Evolutionary conservation across 2,329 filamentous ascomycete genomes (phyloP).

Genomic region (Fusarium keratoplasticum): DNA sequence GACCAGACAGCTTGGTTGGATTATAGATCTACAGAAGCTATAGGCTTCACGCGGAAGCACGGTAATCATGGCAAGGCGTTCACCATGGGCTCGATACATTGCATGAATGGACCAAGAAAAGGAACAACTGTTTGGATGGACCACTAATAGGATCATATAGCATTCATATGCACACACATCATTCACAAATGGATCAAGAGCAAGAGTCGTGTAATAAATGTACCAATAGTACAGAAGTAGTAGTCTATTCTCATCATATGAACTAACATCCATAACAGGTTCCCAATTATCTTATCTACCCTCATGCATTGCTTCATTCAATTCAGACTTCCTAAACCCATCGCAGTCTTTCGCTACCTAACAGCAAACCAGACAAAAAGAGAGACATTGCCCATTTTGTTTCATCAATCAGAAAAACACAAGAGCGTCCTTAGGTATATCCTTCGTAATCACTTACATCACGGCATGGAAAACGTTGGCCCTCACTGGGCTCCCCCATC

Average conservation of each 20-base stretch:
- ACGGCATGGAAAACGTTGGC: conserved; percentile 35
- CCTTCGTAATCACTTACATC: conserved; percentile 44
- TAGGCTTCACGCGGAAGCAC: not conserved
- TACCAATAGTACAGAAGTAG: conserved; percentile 20
- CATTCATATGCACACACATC: not conserved
- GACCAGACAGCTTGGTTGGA: not conserved
- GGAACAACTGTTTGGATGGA: not conserved
- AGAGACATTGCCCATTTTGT: conserved; percentile 31
- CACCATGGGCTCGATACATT: not conserved
- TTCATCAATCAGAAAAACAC: conserved; percentile 27
- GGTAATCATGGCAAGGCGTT: conserved; percentile 9
- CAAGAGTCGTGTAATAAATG: conserved; percentile 1
- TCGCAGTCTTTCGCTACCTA: conserved; percentile 33
- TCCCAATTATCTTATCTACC: conserved; percentile 34
- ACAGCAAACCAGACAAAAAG: conserved; percentile 20
- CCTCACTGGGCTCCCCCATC: conserved; percentile 6
- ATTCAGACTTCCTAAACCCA: conserved; percentile 25
- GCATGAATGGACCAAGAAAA: not conserved
- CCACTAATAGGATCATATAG: not conserved
- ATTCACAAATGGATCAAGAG: not conserved
- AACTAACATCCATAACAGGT: conserved; percentile 23
- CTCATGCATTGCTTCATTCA: conserved; percentile 38
- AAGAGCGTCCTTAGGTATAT: conserved; percentile 43
- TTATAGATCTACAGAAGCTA: conserved; percentile 13
- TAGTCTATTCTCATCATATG: conserved; percentile 33